These are phyloP conservation scores for Apostasia shenzhenica DNA, from an alignment of 106 monocot species.

Conservation along the genomic window DNA sequence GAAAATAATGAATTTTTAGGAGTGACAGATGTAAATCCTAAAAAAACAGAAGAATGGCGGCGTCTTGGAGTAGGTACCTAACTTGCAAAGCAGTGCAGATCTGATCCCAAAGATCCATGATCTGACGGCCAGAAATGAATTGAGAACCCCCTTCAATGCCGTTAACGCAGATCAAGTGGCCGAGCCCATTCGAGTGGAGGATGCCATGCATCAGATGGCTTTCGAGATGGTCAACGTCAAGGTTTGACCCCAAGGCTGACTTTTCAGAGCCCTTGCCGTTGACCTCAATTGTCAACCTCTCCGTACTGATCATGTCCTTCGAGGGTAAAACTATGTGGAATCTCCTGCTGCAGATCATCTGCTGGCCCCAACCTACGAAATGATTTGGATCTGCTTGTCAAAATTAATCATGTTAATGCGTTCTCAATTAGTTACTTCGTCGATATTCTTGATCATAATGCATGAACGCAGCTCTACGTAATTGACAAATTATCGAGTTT, in stretches of 20 bases:
- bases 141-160: constrained; percentile 70
- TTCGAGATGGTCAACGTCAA: not conserved
- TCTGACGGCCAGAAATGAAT: constrained; percentile 55
- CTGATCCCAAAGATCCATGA: constrained; percentile 72
- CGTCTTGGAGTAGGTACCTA: constrained; percentile 27
- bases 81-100: constrained; percentile 51
- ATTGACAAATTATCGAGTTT: not conserved
- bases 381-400: not conserved
- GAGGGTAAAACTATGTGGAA: constrained; percentile 70
- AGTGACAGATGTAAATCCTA: no score
- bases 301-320: not conserved
- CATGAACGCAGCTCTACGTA: no score
- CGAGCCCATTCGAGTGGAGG: constrained; percentile 77
- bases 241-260: constrained; percentile 2
- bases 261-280: not conserved
- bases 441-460: no score
- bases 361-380: constrained; percentile 74
- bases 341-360: constrained; percentile 72
- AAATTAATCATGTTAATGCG: not conserved
- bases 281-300: constrained; percentile 8
- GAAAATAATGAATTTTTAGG: no score
- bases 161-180: constrained; percentile 65
- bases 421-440: not conserved
- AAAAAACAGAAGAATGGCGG: no score
- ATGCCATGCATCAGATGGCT: constrained; percentile 62